phyloP scores from a whole-genome alignment of 108 stramenopile species.

The Conticribra guillardii region DNA sequence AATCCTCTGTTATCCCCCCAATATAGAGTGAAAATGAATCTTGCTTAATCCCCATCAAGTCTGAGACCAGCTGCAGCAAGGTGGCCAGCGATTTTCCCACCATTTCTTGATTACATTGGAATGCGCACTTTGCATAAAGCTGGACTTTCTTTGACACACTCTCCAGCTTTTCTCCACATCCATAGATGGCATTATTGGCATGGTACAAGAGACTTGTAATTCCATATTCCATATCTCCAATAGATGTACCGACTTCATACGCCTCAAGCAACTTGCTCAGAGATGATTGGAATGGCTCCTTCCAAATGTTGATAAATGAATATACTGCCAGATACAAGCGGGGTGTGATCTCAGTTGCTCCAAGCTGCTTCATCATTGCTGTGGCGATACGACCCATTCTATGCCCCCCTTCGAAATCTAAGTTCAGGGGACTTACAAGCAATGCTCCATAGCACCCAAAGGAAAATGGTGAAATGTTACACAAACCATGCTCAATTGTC shows the following conservation, averaged over 20 bases:
- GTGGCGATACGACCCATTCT: slow-evolving; percentile 51
- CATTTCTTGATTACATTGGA: slow-evolving; percentile 17
- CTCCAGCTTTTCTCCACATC: slow-evolving; percentile 26
- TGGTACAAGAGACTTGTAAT: slow-evolving; percentile 22
- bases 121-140: slow-evolving; percentile 19
- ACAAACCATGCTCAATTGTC: slow-evolving; percentile 32
- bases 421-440: slow-evolving; percentile 27
- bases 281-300: slow-evolving; percentile 32
- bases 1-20: slow-evolving; percentile 19
- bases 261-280: slow-evolving; percentile 31
- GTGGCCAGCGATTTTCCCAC: slow-evolving; percentile 1
- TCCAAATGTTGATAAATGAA: slow-evolving; percentile 40
- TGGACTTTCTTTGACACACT: neutral
- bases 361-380: slow-evolving; percentile 29
- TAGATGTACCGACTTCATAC: slow-evolving; percentile 15
- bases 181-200: slow-evolving; percentile 2
- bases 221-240: slow-evolving; percentile 36
- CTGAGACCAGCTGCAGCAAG: slow-evolving; percentile 10
- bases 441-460: slow-evolving; percentile 49
- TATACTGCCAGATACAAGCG: slow-evolving; percentile 33
- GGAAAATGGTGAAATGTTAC: slow-evolving; percentile 28
- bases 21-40: slow-evolving; percentile 13
- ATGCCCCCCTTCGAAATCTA: slow-evolving; percentile 53
- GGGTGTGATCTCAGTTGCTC: slow-evolving; percentile 24
- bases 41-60: slow-evolving; percentile 21